Base-by-base conservation (phyloP, 768 basidiomycete species). In the Kwoniella dejecticola region DNA sequence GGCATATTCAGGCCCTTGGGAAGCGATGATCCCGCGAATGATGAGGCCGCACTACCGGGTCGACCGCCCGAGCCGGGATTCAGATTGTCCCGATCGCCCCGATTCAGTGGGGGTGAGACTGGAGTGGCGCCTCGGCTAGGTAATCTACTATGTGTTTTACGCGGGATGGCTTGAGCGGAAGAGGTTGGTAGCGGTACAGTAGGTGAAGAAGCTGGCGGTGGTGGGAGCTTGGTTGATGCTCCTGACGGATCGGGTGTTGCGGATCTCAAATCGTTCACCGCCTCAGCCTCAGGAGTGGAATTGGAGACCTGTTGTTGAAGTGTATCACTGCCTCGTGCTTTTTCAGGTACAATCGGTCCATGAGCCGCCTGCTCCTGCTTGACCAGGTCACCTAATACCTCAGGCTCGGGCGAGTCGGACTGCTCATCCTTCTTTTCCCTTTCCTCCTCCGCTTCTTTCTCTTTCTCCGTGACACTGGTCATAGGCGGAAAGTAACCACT, bases 21-120 rank as follows among this genome's bases (percentile, higher is more conserved):
- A 42, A 61, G 58, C 11, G 66, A 65, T 26, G 59, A 53, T 17
- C 50, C 23, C 4, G 72, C 66, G 2, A 69, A 71, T n/a, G 56
- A 57, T 15, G 45, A 47, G 0, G 70, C 70, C 12, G 67, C 68
- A 10, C 67, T 67, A n/a, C 62, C 48, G 5, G 68, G 63, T 8
- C 71, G 50, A 31, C 47, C 68, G 4, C 57, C 19, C 4, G 65
- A 64, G 1, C 62, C 63, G 4, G 70, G 48, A 17, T 47, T 30
- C 3, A 63, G 24, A 23, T 60, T 50, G 11, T 50, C 48, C 6
- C 48, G 27, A 7, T 27, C 27, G 12, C 13, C 13, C 15, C 26
- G 15, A 50, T 45, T 15, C 4, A 40, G 27, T 13, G 57, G 61
- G 17, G 55, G 55, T 17, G 62, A 52, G 7, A 52, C 49, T 3